A percentile compares a stretch with the other conserved stretches of the same genome.
phyloP scores from a whole-genome alignment of 257 asterid genomes.

The Cinchona pubescens region DNA sequence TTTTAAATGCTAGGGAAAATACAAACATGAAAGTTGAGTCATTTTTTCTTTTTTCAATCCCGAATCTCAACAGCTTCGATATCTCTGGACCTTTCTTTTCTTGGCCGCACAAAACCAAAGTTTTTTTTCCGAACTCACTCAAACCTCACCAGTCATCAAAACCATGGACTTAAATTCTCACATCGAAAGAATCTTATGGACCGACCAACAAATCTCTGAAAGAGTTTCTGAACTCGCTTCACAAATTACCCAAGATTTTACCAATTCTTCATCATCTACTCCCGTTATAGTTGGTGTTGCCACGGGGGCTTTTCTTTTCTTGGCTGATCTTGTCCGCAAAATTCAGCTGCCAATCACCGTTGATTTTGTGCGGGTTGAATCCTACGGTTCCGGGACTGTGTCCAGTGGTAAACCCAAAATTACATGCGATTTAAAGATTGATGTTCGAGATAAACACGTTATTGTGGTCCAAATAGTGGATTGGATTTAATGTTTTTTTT shows the following conservation, averaged over 20 bases:
- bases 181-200: conserved; percentile 55
- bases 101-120: neutral
- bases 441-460: conserved; percentile 73
- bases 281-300: conserved; percentile 88
- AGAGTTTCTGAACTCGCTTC: conserved; percentile 65
- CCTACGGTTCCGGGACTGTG: conserved; percentile 80
- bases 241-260: conserved; percentile 57
- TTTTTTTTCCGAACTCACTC: neutral
- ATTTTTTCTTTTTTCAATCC: neutral
- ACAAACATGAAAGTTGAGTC: no score
- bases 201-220: conserved; percentile 44
- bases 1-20: no score
- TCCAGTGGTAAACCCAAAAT: conserved; percentile 67
- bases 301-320: conserved; percentile 80
- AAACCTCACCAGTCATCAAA: neutral
- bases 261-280: conserved; percentile 17
- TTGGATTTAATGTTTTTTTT: neutral
- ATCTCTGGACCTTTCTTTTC: neutral
- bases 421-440: conserved; percentile 64
- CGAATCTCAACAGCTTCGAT: neutral
- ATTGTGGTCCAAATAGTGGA: conserved; percentile 44
- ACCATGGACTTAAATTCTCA: conserved; percentile 34
- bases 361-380: conserved; percentile 72
- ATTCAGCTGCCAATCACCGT: conserved; percentile 59
- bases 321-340: conserved; percentile 79